A percentile compares a stretch with the other conserved stretches of the same genome.
Conservation (phyloP, 768 basidiomycete species). For the Russula virescens region DNA sequence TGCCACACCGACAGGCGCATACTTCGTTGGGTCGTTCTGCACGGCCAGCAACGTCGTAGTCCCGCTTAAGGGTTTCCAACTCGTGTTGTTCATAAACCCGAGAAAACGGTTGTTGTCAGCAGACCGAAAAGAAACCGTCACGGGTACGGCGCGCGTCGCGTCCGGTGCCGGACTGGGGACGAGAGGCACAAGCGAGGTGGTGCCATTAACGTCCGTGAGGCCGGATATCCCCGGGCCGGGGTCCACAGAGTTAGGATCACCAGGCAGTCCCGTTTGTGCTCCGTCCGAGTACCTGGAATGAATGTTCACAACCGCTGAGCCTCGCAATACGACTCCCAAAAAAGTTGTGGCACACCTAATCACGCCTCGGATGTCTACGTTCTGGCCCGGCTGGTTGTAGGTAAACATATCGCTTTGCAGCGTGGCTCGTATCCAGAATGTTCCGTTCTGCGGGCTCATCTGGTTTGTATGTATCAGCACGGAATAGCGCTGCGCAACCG, state of each 20-base stretch:
- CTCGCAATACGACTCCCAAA: background rate
- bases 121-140: slow-evolving; percentile 12
- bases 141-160: slow-evolving; percentile 3
- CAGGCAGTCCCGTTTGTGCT: slow-evolving; percentile 8
- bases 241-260: slow-evolving; percentile 11
- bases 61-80: slow-evolving; percentile 17
- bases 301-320: background rate
- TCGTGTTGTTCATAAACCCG: slow-evolving; percentile 20
- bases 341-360: background rate
- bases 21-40: slow-evolving; percentile 1
- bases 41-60: slow-evolving; percentile 15
- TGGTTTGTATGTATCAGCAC: slow-evolving; percentile 41
- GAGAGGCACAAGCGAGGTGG: slow-evolving; percentile 11
- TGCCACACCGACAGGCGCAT: background rate
- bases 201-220: slow-evolving; percentile 5
- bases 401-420: slow-evolving; percentile 35
- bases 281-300: slow-evolving; percentile 12
- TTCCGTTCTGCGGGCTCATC: slow-evolving; percentile 32
- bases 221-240: slow-evolving; percentile 14
- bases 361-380: slow-evolving; percentile 21
- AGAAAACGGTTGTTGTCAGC: slow-evolving; percentile 14
- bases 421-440: slow-evolving; percentile 38
- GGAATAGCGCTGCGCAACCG: slow-evolving; percentile 47
- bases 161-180: background rate
- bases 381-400: slow-evolving; percentile 18